Base-by-base conservation (phyloP, 208 protist genomes). In the Leishmania tarentolae region DNA sequence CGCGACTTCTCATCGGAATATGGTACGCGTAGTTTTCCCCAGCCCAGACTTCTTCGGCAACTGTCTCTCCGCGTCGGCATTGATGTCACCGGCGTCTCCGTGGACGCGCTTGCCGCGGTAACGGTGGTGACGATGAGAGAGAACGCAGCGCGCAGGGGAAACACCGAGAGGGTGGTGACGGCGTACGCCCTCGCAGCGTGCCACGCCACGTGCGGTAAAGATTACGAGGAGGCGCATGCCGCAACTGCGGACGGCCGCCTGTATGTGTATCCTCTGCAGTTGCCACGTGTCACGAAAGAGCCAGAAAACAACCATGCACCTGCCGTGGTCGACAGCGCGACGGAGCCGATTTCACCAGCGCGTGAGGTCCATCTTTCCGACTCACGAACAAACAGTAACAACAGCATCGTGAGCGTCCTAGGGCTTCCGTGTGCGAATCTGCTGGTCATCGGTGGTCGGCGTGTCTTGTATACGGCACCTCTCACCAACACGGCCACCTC, bases 1-100 rank as follows among this genome's bases (percentile, higher is more conserved):
- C 59, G 87, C 15, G 71, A 83, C 73, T 89, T 91, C 83, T 47
- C 76, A 47, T n/a, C 21, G 52, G 17, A 40, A 9, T 13, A 19
- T 7, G 76, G 76, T 44, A n/a, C 21, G 7, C 40, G 53, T 21
- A 9, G 57, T n/a, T 65, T 82, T 44, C 61, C 71, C 19, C 76
- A 82, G 71, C 82, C 82, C 11, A 61, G 53, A 21, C n/a, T 79
- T 8, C n/a, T 85, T n/a, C 76, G 59, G n/a, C 77, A 40, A 19
- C 42, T 79, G 42, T n/a, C 35, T 24, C 37, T 71, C 21, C 37
- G 71, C 24, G 28, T 1, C 8, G 44, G 56, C 63, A 47, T 8
- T n/a, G 42, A 28, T n/a, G 40, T 40, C 24, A 5, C 5, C 8
- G n/a, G 56, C 63, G 63, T 28, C 46, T 35, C 46, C 1, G 76